Percentiles rank a stretch among this genome's conserved stretches.
These are phyloP conservation scores for Ottelia alismoides DNA, from an alignment of 106 monocot genomes.

Conservation along the genomic window DNA sequence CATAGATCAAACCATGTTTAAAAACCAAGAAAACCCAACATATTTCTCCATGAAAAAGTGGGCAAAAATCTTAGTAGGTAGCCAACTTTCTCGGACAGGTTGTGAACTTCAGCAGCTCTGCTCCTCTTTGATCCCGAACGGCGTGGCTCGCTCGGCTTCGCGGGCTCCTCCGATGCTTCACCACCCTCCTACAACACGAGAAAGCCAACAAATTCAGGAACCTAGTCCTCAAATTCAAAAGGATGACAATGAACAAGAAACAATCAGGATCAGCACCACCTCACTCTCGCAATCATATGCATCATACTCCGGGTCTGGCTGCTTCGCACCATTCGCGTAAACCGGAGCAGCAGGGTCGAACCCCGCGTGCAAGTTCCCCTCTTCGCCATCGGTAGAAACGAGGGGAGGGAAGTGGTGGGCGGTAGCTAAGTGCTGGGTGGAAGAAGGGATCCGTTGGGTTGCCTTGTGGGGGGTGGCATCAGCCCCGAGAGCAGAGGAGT, in stretches of 20 bases:
- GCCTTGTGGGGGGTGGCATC: not conserved
- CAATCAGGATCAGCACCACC: not conserved
- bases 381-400: not conserved
- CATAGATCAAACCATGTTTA: constrained; percentile 1
- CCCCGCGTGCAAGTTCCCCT: not conserved
- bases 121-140: constrained; percentile 65
- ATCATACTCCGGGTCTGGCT: not conserved
- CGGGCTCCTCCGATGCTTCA: no score
- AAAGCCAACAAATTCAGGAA: not conserved
- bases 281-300: constrained; percentile 12
- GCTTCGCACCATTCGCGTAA: not conserved
- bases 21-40: no score
- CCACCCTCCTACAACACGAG: constrained; percentile 19
- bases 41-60: no score
- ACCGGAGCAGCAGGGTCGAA: constrained; percentile 7
- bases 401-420: not conserved
- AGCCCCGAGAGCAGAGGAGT: not conserved
- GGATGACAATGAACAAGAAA: no score
- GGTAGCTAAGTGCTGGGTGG: not conserved
- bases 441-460: constrained; percentile 2
- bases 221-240: not conserved
- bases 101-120: constrained; percentile 77
- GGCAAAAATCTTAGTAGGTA: no score
- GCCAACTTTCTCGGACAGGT: constrained; percentile 83
- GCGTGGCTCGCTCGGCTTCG: constrained; percentile 10